These are phyloP conservation scores for Euphorbia celastroides DNA, from an alignment of 441 rosid genomes.

Conservation along the genomic window DNA sequence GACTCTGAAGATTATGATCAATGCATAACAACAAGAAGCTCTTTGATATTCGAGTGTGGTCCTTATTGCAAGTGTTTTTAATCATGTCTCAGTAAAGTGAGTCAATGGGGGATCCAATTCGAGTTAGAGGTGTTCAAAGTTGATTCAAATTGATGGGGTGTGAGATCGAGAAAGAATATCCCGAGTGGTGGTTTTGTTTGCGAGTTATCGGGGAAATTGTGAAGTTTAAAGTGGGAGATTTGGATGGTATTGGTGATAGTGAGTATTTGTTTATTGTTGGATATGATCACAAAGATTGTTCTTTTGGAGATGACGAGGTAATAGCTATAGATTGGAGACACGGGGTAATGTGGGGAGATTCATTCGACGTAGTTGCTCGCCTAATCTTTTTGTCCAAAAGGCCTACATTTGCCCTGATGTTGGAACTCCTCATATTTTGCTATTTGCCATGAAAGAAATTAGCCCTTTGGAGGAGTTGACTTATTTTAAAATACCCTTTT, in stretches of 20 bases:
- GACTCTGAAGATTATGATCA: constrained; percentile 54
- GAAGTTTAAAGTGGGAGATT: constrained; percentile 49
- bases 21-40: constrained; percentile 37
- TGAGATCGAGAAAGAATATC: constrained; percentile 52
- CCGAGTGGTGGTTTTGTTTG: constrained; percentile 71
- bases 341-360: constrained; percentile 71
- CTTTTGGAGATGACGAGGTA: constrained; percentile 25
- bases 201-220: constrained; percentile 65
- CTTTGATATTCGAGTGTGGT: constrained; percentile 63
- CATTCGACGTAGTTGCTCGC: constrained; percentile 75
- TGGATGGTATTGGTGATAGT: constrained; percentile 29
- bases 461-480: constrained; percentile 67
- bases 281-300: too few species aligned
- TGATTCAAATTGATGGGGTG: constrained; percentile 70
- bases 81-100: constrained; percentile 57
- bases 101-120: constrained; percentile 55
- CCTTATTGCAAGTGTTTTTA: constrained; percentile 59
- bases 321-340: constrained; percentile 60
- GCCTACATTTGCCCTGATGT: constrained; percentile 56
- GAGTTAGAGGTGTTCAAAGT: constrained; percentile 67
- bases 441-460: constrained; percentile 58
- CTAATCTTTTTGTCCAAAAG: constrained; percentile 65
- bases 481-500: too few species aligned
- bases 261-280: constrained; percentile 64
- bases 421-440: constrained; percentile 65